Percentiles rank a stretch among this genome's conserved stretches.
These are phyloP conservation scores for Dendrobium huoshanense DNA, from an alignment of 106 monocot genomes.

Conservation along the genomic window DNA sequence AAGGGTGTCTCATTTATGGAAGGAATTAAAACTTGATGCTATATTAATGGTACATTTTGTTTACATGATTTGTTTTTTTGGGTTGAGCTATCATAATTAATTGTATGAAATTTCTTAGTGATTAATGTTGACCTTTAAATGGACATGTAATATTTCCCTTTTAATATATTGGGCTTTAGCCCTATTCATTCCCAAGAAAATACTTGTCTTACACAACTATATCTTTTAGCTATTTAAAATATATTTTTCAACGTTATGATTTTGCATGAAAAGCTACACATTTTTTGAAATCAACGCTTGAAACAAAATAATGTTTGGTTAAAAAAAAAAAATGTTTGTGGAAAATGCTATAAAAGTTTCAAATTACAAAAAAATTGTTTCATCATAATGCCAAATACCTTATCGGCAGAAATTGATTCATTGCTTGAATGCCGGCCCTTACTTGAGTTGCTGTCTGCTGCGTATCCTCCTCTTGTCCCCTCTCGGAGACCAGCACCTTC, in stretches of 20 bases:
- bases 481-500: conserved; percentile 1
- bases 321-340: neutral
- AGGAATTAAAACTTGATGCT: too few species aligned
- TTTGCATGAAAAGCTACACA: neutral
- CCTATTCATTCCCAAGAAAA: too few species aligned
- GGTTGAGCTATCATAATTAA: too few species aligned
- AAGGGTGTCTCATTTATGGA: too few species aligned
- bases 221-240: neutral
- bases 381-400: conserved; percentile 3
- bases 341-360: neutral
- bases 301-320: neutral
- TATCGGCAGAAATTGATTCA: neutral
- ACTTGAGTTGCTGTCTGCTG: conserved; percentile 7
- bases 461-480: conserved; percentile 7
- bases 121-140: too few species aligned
- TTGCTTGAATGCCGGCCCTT: neutral
- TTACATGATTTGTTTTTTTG: too few species aligned
- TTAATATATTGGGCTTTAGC: too few species aligned
- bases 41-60: too few species aligned
- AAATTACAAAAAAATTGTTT: neutral
- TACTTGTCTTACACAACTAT: neutral
- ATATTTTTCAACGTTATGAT: neutral
- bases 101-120: too few species aligned
- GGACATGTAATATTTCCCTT: too few species aligned
- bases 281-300: neutral